Percentiles rank a stretch among this genome's conserved stretches.
These are phyloP conservation scores for Backusella mclennaniae DNA, from an alignment of 192 early-diverging fungal species.

Conservation along the genomic window DNA sequence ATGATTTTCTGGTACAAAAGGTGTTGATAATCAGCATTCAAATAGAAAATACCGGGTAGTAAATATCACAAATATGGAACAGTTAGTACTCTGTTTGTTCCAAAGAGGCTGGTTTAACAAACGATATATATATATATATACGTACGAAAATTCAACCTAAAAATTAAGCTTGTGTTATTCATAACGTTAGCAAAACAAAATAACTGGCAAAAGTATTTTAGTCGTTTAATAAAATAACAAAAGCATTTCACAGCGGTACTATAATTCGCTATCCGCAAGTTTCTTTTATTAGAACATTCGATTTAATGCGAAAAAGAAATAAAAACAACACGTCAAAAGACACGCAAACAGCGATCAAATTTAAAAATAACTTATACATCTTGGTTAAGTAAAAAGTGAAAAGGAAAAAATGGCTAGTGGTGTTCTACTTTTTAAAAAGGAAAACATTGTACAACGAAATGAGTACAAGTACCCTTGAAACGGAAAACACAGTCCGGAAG, in stretches of 20 bases:
- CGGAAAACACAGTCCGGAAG: conserved; percentile 5
- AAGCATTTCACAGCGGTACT: not conserved
- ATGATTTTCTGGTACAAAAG: not conserved
- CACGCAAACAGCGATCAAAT: not conserved
- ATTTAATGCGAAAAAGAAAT: not conserved
- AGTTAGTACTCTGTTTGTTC: not conserved
- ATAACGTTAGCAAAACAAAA: not conserved
- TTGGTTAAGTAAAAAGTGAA: not conserved
- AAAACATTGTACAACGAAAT: not conserved
- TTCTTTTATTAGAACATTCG: not conserved
- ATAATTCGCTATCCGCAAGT: not conserved
- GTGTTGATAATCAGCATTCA: not conserved
- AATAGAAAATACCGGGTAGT: not conserved
- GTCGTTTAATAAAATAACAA: too few species aligned
- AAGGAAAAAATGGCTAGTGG: not conserved
- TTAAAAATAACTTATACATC: not conserved
- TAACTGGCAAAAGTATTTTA: too few species aligned
- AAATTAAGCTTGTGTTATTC: not conserved
- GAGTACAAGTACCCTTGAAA: conserved; percentile 1
- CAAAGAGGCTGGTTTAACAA: not conserved
- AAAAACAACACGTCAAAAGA: not conserved
- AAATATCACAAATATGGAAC: not conserved
- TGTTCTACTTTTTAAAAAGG: not conserved
- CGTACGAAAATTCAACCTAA: not conserved
- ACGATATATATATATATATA: not conserved